phyloP scores from a whole-genome alignment of 768 basidiomycete species.

The Lentinula sp. region DNA sequence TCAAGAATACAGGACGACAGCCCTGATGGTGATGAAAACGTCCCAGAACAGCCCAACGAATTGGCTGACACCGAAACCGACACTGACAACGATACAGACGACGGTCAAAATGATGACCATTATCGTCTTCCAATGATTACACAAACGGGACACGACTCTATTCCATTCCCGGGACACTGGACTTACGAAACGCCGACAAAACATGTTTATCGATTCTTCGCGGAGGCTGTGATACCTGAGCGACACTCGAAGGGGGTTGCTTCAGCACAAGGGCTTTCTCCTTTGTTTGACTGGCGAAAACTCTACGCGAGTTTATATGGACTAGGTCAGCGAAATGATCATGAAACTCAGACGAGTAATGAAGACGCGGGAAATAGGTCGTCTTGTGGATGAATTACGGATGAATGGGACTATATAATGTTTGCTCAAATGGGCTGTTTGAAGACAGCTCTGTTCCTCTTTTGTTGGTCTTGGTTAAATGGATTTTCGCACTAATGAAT shows the following conservation, averaged over 20 bases:
- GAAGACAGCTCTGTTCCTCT: background rate
- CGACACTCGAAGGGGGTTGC: background rate
- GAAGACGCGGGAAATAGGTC: background rate
- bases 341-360: background rate
- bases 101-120: background rate
- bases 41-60: background rate
- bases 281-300: background rate
- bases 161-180: background rate
- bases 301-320: constrained; percentile 1
- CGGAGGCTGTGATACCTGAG: constrained; percentile 1
- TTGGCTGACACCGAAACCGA: background rate
- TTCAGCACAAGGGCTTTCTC: background rate
- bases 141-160: background rate
- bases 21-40: background rate
- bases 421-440: background rate
- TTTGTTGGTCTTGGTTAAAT: background rate
- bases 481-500: background rate
- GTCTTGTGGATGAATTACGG: background rate
- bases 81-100: background rate
- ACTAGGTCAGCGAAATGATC: background rate
- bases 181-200: background rate
- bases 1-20: background rate
- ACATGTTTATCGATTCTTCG: background rate
- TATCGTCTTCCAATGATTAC: constrained; percentile 4
- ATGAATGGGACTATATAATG: background rate